Base-by-base conservation (phyloP, 768 basidiomycete species). In the Trametes elegans region DNA sequence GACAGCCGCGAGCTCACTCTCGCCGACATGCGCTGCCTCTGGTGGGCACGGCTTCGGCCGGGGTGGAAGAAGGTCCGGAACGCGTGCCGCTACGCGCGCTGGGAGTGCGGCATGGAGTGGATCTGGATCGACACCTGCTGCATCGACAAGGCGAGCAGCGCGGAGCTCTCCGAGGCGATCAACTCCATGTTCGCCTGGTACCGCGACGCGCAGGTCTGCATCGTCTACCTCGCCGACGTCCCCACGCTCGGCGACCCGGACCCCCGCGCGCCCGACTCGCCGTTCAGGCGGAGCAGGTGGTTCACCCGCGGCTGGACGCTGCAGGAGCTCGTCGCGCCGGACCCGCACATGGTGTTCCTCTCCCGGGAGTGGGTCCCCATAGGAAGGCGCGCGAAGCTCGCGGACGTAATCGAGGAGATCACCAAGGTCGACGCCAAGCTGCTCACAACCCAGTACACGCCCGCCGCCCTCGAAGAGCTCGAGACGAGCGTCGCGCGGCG, bases 41-140 rank as follows among this genome's bases (percentile, higher is more conserved):
- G 4, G 13, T 16, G 16, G 3, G 51, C 51, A 4, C 14, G 16
- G n/a, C 18, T 16, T 16, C 34, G 26, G 32, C 29, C 16, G 0
- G 51, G 51, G 6, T 53, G 31, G 24, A 2, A 1, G 3, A 53
- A 53, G 40, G 18, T 53, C 24, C 21, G 24, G 18, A 32, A 23
- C 1, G 42, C 34, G 0, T 53, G 51, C 19, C 16, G 10, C 13
- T 18, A 27, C 32, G 51, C 51, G 2, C 31, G 3, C 10, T 5
- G 38, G 16, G 19, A 21, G 32, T 32, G 40, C 21, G 36, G 28
- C 28, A 47, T 26, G 38, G 11, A 16, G 7, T 54, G 53, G 53
- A 9, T 49, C 19, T 55, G 54, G 54, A 49, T 49, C 13, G 54
- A 55, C 26, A 43, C 54, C 21, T 7, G 71, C 69, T 55, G 54